These are phyloP conservation scores for Salix suchowensis DNA, from an alignment of 345 rosid genomes.

Conservation along the genomic window DNA sequence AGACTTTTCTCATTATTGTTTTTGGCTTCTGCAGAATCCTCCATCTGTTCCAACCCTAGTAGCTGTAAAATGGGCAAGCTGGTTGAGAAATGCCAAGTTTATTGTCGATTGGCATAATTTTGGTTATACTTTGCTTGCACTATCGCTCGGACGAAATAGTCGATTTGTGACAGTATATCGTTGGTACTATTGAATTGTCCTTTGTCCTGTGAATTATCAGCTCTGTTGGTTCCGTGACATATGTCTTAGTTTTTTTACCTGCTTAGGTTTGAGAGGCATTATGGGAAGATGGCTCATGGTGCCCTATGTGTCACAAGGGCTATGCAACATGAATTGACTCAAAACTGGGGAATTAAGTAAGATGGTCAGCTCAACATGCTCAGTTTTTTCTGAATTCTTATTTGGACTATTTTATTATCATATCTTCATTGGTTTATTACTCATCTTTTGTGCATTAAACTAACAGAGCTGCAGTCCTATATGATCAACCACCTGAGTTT, in stretches of 20 bases:
- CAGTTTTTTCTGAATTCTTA: constrained; percentile 9
- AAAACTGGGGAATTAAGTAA: constrained; percentile 95
- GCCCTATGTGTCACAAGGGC: constrained; percentile 85
- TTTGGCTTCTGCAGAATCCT: constrained; percentile 62
- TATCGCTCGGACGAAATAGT: constrained; percentile 83
- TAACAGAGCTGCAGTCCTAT: constrained; percentile 68
- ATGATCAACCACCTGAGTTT: constrained; percentile 97
- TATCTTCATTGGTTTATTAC: constrained; percentile 2
- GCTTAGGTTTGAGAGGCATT: constrained; percentile 72
- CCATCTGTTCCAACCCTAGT: constrained; percentile 89
- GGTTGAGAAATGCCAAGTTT: constrained; percentile 60
- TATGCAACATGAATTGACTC: constrained; percentile 95
- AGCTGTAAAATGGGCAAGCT: constrained; percentile 92
- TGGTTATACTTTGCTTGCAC: constrained; percentile 86
- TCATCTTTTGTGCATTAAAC: constrained; percentile 10
- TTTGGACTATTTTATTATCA: background rate
- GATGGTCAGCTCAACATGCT: constrained; percentile 29
- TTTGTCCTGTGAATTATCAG: constrained; percentile 9
- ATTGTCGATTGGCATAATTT: constrained; percentile 96
- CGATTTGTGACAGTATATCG: constrained; percentile 68
- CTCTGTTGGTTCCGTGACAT: background rate
- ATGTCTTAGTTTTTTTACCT: constrained; percentile 12
- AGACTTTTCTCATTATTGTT: background rate
- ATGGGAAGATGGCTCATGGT: constrained; percentile 83
- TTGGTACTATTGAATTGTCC: constrained; percentile 42